A percentile compares a stretch with the other conserved stretches of the same genome.
Evolutionary conservation across 2,329 filamentous ascomycete genomes (phyloP).

Genomic region (Volutella citrinella): DNA sequence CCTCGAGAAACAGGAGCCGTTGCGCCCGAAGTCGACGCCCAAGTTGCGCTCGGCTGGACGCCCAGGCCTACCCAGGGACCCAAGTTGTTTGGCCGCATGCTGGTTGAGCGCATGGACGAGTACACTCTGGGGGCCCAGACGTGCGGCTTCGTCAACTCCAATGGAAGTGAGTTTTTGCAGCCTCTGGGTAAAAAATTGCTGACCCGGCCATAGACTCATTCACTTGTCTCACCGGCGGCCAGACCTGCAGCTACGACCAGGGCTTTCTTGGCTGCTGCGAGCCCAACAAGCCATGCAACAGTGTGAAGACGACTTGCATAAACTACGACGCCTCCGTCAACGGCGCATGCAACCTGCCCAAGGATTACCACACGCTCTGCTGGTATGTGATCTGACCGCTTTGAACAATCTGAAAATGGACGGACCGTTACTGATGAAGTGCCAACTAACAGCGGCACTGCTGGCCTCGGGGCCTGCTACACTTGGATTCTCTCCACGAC

Average conservation of each 20-base stretch:
- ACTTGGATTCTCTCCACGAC: conserved; percentile 27
- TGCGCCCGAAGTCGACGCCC: conserved; percentile 11
- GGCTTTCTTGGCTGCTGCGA: conserved; percentile 32
- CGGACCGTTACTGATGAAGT: no score
- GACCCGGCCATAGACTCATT: conserved; percentile 20
- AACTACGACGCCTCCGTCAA: conserved; percentile 24
- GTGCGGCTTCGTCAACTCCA: conserved; percentile 27
- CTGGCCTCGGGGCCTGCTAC: conserved; percentile 21
- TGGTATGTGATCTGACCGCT: conserved; percentile 25
- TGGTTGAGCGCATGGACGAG: conserved; percentile 25
- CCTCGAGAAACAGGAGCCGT: conserved; percentile 24
- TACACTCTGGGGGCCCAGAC: conserved; percentile 27
- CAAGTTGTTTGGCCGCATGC: conserved; percentile 26
- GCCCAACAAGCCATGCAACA: conserved; percentile 24
- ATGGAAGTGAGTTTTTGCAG: conserved; percentile 26
- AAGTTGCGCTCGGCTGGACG: conserved; percentile 28
- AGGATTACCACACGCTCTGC: conserved; percentile 33
- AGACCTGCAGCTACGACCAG: conserved; percentile 24
- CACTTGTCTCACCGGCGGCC: conserved; percentile 24
- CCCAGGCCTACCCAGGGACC: conserved; percentile 31
- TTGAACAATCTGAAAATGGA: no score
- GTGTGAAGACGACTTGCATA: conserved; percentile 32
- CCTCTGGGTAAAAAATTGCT: neutral
- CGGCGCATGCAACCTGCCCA: conserved; percentile 23
- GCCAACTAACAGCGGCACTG: conserved; percentile 10